Conservation (phyloP, 2,329 filamentous ascomycete genomes). For the Chrysosphaeria jannelii region DNA sequence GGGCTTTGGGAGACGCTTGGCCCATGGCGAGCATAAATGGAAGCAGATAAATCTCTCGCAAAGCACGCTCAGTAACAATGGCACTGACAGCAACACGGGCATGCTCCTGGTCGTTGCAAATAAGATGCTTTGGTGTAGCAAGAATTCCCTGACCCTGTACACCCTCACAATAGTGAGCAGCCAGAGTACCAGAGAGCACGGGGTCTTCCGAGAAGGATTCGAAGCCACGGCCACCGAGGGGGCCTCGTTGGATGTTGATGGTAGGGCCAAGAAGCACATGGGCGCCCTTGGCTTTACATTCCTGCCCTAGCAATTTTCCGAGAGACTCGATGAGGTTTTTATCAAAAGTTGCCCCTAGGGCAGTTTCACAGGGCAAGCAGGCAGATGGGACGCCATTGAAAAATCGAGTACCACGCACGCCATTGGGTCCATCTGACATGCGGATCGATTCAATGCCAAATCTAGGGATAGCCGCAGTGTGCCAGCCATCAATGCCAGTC, state of each 20-base stretch:
- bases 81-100: constrained; percentile 10
- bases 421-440: constrained; percentile 10
- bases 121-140: constrained; percentile 13
- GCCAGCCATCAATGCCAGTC: constrained; percentile 8
- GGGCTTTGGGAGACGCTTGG: constrained; percentile 4
- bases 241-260: constrained; percentile 12
- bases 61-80: constrained; percentile 10
- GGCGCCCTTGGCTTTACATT: constrained; percentile 35
- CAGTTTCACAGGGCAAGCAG: constrained; percentile 14
- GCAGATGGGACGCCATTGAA: constrained; percentile 13
- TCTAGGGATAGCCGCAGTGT: constrained; percentile 7
- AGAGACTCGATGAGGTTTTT: constrained; percentile 27
- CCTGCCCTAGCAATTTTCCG: constrained; percentile 33
- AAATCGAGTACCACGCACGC: constrained; percentile 8
- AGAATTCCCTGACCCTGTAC: constrained; percentile 10
- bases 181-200: constrained; percentile 10
- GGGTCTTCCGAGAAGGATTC: constrained; percentile 12
- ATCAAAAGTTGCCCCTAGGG: constrained; percentile 34
- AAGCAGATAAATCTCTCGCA: constrained; percentile 12
- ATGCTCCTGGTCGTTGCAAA: constrained; percentile 12
- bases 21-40: constrained; percentile 11
- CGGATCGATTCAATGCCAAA: constrained; percentile 8
- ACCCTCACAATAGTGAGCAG: constrained; percentile 9
- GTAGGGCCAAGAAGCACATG: constrained; percentile 36
- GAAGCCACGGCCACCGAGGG: constrained; percentile 12